Base-by-base conservation (phyloP, 768 basidiomycete genomes). In the Auriscalpium orientale region DNA sequence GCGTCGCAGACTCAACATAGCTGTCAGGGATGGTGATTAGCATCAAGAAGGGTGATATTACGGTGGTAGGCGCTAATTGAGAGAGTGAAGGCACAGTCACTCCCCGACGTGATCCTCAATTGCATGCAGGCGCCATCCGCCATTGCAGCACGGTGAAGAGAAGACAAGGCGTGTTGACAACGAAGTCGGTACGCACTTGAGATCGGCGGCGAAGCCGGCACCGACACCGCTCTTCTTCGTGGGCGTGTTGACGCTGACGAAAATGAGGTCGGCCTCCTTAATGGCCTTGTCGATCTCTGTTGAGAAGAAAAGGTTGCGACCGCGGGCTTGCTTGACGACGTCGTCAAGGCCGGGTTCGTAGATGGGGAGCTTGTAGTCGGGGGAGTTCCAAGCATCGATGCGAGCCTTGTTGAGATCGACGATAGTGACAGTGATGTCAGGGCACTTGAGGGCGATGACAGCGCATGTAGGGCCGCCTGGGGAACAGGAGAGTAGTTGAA, bases 141-240 rank as follows among this genome's bases (percentile, higher is more conserved):
- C 28, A 7, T 5, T 28, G 28, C 28, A 28, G 28, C 28, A 7
- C 28, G 28, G 28, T 28, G 4, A 7, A 28, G 28, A 28, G 28
- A 28, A 28, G 28, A 4, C 22, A 28, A 28, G 7, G 28, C 4
- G 28, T 28, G 28, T 4, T 3, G 4, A 2, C 7, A 28, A 28
- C 28, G 28, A 58, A 60, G 55, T 56, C 53, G 47, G 56, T 49
- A 76, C 88, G 64, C 64, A 98, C 95, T 97, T 97, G 68, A 99
- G 85, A 76, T 99, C 97, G 58, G 97, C 97, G 57, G 95, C 95
- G 73, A 89, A 97, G 56, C 97, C 97, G 58, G 95, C 95, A 66
- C 97, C 97, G 49, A 99, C 89, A 71, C 95, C 95, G 49, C 80
- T 82, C 81, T 97, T 98, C 81, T 99, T 99, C 54, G 97, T 99